Base-by-base conservation (phyloP, 1,284 basidiomycete genomes). In the Ganoderma meredithae region DNA sequence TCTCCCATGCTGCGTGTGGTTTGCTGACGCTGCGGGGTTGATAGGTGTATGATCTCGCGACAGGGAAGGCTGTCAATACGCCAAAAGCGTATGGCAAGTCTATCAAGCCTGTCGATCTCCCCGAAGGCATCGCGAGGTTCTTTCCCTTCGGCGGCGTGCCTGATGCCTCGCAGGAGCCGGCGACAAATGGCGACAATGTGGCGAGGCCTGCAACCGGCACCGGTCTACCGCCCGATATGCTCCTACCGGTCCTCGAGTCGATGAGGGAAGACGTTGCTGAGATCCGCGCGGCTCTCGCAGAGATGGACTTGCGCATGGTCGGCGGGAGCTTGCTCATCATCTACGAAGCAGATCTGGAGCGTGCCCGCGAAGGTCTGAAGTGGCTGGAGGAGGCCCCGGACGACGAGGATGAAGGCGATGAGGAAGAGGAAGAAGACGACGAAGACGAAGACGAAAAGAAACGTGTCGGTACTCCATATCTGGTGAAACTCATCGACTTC, bases 401-500 rank as follows among this genome's bases (percentile, higher is more conserved):
- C 1, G 80, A 81, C 0, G 82, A 82, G 0, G 82, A 83, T 2
- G 76, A 80, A 13, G 78, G 79, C 1, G 78, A 81, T 0, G 81
- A 82, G 3, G 76, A 78, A 7, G 81, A 82, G 3, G 76, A 78
- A 7, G 75, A 75, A 2, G 79, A 79, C 6, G 76, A 81, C 1
- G 79, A 78, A 4, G 76, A 76, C 10, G 75, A 74, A 9, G 76
- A 81, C 47, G 80, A 75, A 15, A 74, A 79, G 62, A 79, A 79
- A 63, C 77, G 78, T 44, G 75, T 77, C 2, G 84, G 85, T 8
- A 85, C 87, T 17, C 86, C 92, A 10, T 90, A 87, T 71, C 82
- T 84, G 10, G 84, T 97, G 66, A 91, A 91, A 69, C 81, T 98
- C 71, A 98, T 98, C 69, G 97, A 99, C 82, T 98, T 99, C 79